phyloP scores from a whole-genome alignment of 2,329 filamentous ascomycete genomes.

The Penicillium vulpinum region DNA sequence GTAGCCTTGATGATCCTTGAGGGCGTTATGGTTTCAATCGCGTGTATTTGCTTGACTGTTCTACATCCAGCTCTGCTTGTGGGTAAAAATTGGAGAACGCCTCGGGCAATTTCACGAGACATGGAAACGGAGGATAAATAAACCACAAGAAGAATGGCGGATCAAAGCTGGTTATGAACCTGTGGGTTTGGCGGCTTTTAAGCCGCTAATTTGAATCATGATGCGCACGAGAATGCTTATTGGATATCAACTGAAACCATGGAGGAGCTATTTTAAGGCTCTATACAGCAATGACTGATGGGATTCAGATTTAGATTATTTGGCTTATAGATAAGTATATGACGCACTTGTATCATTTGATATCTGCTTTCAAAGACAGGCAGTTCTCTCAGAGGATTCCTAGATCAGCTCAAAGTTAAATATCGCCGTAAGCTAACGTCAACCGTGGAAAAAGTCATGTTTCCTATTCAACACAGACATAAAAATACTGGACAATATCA shows the following conservation, averaged over 20 bases:
- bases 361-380: neutral
- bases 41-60: slow-evolving; percentile 47
- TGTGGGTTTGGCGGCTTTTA: neutral
- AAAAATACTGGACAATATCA: neutral
- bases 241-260: neutral
- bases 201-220: neutral
- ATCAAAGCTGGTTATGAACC: neutral
- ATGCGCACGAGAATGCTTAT: neutral
- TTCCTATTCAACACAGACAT: too few species aligned
- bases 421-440: too few species aligned
- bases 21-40: slow-evolving; percentile 55
- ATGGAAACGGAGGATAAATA: neutral
- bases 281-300: neutral
- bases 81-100: neutral
- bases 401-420: too few species aligned
- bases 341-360: neutral
- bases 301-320: neutral
- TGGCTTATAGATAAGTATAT: neutral
- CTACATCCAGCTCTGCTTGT: slow-evolving; percentile 47
- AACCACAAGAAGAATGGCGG: neutral
- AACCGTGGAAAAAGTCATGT: too few species aligned
- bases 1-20: slow-evolving; percentile 55
- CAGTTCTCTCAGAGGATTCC: too few species aligned
- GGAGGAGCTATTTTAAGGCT: neutral
- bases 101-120: neutral